Conservation (phyloP, 169 alveolate species). For the Miamiensis avidus region DNA sequence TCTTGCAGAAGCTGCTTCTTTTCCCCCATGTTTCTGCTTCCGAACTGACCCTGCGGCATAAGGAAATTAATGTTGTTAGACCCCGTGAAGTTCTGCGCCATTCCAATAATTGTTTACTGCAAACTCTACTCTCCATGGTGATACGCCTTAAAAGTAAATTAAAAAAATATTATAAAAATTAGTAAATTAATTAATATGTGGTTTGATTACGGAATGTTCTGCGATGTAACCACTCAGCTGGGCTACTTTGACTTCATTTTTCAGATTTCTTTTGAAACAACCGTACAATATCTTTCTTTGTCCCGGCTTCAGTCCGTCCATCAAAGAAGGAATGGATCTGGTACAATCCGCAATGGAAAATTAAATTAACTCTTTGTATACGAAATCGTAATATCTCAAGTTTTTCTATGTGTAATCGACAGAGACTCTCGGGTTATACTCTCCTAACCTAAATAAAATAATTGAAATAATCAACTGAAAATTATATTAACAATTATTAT, state of each 20-base stretch:
- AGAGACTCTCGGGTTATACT: constrained; percentile 25
- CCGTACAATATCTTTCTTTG: constrained; percentile 80
- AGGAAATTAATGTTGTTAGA: constrained; percentile 92
- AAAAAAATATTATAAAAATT: too few relatives aligned
- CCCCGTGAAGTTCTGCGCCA: constrained; percentile 99
- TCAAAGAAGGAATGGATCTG: constrained; percentile 96
- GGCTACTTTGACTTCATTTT: constrained; percentile 81
- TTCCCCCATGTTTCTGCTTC: constrained; percentile 98
- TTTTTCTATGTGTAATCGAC: constrained; percentile 56
- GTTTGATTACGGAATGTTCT: constrained; percentile 96
- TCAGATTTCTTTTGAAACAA: constrained; percentile 78
- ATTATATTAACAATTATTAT: too few relatives aligned
- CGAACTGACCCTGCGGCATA: constrained; percentile 99
- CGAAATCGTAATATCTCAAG: constrained; percentile 93
- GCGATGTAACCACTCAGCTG: constrained; percentile 93
- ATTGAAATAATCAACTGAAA: too few relatives aligned
- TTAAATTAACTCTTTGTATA: constrained; percentile 96
- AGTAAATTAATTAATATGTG: too few relatives aligned
- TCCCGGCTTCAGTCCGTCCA: constrained; percentile 97
- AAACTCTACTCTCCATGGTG: constrained; percentile 99
- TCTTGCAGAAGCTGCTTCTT: constrained; percentile 95
- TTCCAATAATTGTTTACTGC: constrained; percentile 95
- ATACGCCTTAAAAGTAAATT: too few relatives aligned
- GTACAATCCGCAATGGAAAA: constrained; percentile 97
- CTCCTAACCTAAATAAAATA: constrained; percentile 16